These are phyloP conservation scores for Fusarium nanum DNA, from an alignment of 2,329 filamentous ascomycete genomes.

Conservation along the genomic window DNA sequence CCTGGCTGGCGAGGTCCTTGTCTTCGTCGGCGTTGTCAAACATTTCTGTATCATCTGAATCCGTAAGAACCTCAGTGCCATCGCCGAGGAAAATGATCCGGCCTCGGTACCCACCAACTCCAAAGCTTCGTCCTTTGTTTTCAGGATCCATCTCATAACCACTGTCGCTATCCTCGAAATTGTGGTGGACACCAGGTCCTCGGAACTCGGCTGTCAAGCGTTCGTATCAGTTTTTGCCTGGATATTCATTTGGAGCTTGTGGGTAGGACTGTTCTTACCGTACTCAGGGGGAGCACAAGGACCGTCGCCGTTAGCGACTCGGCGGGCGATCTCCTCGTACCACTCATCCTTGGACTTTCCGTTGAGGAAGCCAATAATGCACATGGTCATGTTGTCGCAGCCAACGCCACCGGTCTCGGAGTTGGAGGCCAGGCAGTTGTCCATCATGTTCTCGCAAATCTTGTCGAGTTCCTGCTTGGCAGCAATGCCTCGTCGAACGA, in stretches of 20 bases:
- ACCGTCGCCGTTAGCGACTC: slow-evolving; percentile 95
- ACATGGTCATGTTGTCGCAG: slow-evolving; percentile 99
- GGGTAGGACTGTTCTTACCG: slow-evolving; percentile 77
- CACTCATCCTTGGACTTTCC: slow-evolving; percentile 97
- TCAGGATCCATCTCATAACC: slow-evolving; percentile 82
- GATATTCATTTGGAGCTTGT: not conserved
- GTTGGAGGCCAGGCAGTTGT: slow-evolving; percentile 98
- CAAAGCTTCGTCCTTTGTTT: slow-evolving; percentile 71
- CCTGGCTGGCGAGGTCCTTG: slow-evolving; percentile 86
- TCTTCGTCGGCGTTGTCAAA: slow-evolving; percentile 90
- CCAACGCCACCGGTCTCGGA: slow-evolving; percentile 97
- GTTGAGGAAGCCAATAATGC: slow-evolving; percentile 86
- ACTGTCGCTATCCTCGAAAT: slow-evolving; percentile 82
- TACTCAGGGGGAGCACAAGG: slow-evolving; percentile 99
- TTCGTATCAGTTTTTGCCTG: slow-evolving; percentile 31
- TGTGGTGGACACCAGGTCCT: slow-evolving; percentile 83
- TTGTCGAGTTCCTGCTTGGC: slow-evolving; percentile 94
- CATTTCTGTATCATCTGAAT: slow-evolving; percentile 91
- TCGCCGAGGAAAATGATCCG: slow-evolving; percentile 95
- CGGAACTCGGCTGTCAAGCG: slow-evolving; percentile 78
- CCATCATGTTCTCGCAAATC: slow-evolving; percentile 99
- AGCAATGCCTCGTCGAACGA: slow-evolving; percentile 94
- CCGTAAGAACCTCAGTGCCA: slow-evolving; percentile 90
- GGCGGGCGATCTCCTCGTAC: slow-evolving; percentile 95
- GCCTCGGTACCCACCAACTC: slow-evolving; percentile 77